Percentiles rank a stretch among this genome's conserved stretches.
These are phyloP conservation scores for Xylaria longipes DNA, from an alignment of 495 filamentous ascomycete genomes.

Conservation along the genomic window DNA sequence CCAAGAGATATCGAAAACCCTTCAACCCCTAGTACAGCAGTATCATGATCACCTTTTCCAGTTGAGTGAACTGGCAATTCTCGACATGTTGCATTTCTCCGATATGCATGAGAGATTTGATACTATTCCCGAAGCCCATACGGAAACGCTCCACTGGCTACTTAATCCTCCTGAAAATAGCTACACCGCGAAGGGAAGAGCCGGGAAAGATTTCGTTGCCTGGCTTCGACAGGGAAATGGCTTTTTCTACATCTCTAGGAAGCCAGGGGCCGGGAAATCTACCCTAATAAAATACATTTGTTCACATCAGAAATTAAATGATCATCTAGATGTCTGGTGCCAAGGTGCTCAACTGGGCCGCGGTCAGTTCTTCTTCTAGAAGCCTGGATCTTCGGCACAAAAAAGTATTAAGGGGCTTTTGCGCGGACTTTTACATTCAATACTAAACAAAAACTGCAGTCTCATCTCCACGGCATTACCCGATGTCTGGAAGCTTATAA, in stretches of 20 bases:
- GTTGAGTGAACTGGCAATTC: not conserved
- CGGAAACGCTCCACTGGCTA: conserved; percentile 5
- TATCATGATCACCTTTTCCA: not conserved
- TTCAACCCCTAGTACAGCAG: not conserved
- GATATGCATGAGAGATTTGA: conserved; percentile 15
- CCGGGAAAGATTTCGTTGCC: not conserved
- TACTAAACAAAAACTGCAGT: conserved; percentile 15
- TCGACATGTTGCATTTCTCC: conserved; percentile 4
- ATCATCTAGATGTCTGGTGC: conserved; percentile 26
- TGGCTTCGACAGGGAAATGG: conserved; percentile 19
- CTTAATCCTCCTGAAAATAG: not conserved
- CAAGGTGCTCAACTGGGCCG: conserved; percentile 22
- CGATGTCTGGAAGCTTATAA: not conserved
- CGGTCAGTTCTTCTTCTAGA: conserved; percentile 32
- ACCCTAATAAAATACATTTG: conserved; percentile 34
- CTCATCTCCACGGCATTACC: conserved; percentile 25
- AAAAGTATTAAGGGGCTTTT: conserved; percentile 28
- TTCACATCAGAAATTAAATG: conserved; percentile 14
- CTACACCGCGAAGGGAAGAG: not conserved
- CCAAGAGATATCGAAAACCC: not conserved
- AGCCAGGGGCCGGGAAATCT: conserved; percentile 33
- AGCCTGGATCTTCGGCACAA: conserved; percentile 23
- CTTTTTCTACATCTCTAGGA: conserved; percentile 33
- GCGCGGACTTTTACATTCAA: conserved; percentile 25
- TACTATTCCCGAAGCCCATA: not conserved